phyloP scores from a whole-genome alignment of 2,329 filamentous ascomycete species.

The Fusarium begoniae region DNA sequence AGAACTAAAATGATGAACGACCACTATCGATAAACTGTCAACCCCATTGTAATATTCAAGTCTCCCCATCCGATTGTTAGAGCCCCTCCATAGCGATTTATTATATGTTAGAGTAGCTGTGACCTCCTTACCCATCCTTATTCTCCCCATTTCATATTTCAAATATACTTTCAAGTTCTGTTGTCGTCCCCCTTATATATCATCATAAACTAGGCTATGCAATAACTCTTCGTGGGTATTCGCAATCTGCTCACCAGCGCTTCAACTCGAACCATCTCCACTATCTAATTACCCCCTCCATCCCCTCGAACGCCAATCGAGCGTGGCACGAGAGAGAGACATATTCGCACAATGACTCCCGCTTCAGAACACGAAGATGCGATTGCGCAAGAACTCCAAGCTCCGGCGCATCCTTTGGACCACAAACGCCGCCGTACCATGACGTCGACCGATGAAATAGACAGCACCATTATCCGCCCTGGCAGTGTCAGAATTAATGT shows the following conservation, averaged over 20 bases:
- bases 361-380: slow-evolving; percentile 39
- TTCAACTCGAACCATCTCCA: slow-evolving; percentile 28
- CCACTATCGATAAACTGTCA: slow-evolving; percentile 37
- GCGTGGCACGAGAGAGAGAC: background rate
- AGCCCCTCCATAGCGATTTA: slow-evolving; percentile 27
- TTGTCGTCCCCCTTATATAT: background rate
- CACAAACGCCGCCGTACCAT: slow-evolving; percentile 44
- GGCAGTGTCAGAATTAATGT: slow-evolving; percentile 93
- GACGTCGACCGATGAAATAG: slow-evolving; percentile 66
- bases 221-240: slow-evolving; percentile 1
- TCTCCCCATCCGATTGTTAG: slow-evolving; percentile 35
- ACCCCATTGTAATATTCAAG: slow-evolving; percentile 24
- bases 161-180: background rate
- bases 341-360: slow-evolving; percentile 34
- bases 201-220: background rate
- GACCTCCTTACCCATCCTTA: background rate
- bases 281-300: slow-evolving; percentile 13
- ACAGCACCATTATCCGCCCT: slow-evolving; percentile 68
- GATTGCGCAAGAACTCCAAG: slow-evolving; percentile 19
- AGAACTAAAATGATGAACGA: slow-evolving; percentile 13
- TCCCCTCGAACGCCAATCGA: slow-evolving; percentile 2
- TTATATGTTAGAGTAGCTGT: background rate
- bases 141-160: background rate
- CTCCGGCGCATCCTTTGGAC: slow-evolving; percentile 14
- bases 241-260: slow-evolving; percentile 8